These are phyloP conservation scores for Paraglomus occultum DNA, from an alignment of 192 early-diverging fungal genomes.

Conservation along the genomic window DNA sequence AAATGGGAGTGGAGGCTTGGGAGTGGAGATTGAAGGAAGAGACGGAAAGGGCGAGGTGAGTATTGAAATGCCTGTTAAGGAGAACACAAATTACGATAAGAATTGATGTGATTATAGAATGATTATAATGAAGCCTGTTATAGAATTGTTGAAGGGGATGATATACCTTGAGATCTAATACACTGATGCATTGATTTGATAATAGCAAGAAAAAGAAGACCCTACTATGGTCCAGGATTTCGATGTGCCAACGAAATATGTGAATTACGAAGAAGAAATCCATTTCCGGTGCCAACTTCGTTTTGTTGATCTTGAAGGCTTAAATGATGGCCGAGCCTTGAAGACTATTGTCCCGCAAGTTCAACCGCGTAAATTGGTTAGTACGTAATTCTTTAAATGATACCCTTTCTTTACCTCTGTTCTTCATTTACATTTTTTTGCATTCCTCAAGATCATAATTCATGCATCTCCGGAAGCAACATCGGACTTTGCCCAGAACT, in stretches of 20 bases:
- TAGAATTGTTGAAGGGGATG: no score
- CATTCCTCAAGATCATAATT: conserved; percentile 63
- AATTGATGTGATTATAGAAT: conserved; percentile 25
- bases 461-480: conserved; percentile 79
- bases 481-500: conserved; percentile 59
- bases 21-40: conserved; percentile 23
- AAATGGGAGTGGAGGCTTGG: conserved; percentile 11
- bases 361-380: conserved; percentile 75
- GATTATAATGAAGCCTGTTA: conserved; percentile 38
- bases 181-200: no score
- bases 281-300: conserved; percentile 69
- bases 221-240: conserved; percentile 54
- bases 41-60: conserved; percentile 25
- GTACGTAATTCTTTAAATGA: background rate
- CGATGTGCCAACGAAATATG: conserved; percentile 78
- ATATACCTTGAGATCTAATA: no score
- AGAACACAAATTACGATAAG: background rate
- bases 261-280: conserved; percentile 54
- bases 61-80: no score
- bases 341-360: conserved; percentile 83
- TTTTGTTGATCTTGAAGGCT: conserved; percentile 92
- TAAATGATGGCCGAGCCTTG: conserved; percentile 81
- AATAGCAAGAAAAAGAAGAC: conserved; percentile 31
- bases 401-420: background rate
- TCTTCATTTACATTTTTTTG: conserved; percentile 27